These are phyloP conservation scores for Pugionium cornutum DNA, from an alignment of 345 rosid species.

Conservation along the genomic window DNA sequence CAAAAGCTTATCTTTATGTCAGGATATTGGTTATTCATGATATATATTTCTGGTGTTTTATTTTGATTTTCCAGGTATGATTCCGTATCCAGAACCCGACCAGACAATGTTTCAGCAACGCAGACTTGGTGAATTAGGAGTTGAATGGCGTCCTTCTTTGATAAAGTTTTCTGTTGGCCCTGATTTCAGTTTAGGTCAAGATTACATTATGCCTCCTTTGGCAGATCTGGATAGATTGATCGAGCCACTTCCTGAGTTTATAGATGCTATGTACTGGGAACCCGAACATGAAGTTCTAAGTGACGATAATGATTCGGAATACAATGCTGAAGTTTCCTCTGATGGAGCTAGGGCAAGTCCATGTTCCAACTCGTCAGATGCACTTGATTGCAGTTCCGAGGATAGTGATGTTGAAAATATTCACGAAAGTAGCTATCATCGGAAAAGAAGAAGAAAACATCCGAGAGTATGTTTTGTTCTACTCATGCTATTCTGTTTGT, in stretches of 20 bases:
- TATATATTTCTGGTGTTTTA: slow-evolving; percentile 23
- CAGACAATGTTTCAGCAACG: slow-evolving; percentile 91
- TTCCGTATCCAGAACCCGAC: slow-evolving; percentile 95
- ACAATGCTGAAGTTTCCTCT: slow-evolving; percentile 70
- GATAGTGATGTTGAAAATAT: slow-evolving; percentile 61
- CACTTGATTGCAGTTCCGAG: slow-evolving; percentile 63
- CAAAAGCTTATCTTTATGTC: slow-evolving; percentile 35
- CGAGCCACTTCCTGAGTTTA: slow-evolving; percentile 85
- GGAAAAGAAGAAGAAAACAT: slow-evolving; percentile 63
- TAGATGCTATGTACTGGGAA: slow-evolving; percentile 91
- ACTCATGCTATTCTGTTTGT: slow-evolving; percentile 30
- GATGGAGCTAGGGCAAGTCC: slow-evolving; percentile 73
- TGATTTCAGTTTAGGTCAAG: slow-evolving; percentile 84
- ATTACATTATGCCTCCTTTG: slow-evolving; percentile 79
- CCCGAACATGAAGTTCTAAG: slow-evolving; percentile 77
- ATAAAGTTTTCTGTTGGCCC: slow-evolving; percentile 75
- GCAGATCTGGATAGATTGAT: slow-evolving; percentile 81
- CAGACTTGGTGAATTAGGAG: slow-evolving; percentile 86
- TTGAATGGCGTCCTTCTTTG: slow-evolving; percentile 84
- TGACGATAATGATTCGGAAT: slow-evolving; percentile 92
- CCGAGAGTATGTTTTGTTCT: slow-evolving; percentile 56
- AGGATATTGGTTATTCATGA: slow-evolving; percentile 20
- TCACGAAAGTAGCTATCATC: slow-evolving; percentile 57
- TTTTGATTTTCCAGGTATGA: slow-evolving; percentile 64
- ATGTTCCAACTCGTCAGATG: slow-evolving; percentile 59